phyloP scores from a whole-genome alignment of 768 basidiomycete genomes.

The Amylocystis lapponica region DNA sequence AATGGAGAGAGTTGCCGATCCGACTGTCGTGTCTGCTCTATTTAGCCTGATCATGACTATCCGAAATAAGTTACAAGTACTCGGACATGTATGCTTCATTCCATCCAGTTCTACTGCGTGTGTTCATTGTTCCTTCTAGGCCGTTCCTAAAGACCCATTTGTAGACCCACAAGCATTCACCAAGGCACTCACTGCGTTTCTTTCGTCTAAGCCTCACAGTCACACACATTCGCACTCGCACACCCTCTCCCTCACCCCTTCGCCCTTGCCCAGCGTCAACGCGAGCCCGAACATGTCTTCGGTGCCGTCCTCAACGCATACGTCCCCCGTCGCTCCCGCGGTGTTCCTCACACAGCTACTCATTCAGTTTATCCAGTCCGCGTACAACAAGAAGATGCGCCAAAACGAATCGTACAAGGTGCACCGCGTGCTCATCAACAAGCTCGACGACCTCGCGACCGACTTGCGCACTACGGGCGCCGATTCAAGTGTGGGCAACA shows the following conservation, averaged over 20 bases:
- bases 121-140: conserved; percentile 14
- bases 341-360: conserved; percentile 39
- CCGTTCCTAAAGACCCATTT: conserved; percentile 74
- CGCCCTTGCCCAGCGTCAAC: not conserved
- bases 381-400: conserved; percentile 43
- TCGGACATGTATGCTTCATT: conserved; percentile 32
- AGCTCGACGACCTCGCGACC: conserved; percentile 48
- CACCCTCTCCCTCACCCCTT: conserved; percentile 11
- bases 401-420: conserved; percentile 53
- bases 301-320: not conserved
- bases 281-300: not conserved
- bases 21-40: conserved; percentile 62
- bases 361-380: conserved; percentile 39
- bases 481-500: conserved; percentile 9
- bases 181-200: conserved; percentile 36
- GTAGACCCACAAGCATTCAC: conserved; percentile 58
- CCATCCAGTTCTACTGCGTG: not conserved
- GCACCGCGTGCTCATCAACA: conserved; percentile 55
- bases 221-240: conserved; percentile 13
- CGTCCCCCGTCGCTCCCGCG: conserved; percentile 1
- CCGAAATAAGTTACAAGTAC: conserved; percentile 63
- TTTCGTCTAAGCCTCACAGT: conserved; percentile 16
- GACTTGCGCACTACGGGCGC: conserved; percentile 25
- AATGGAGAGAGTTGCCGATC: conserved; percentile 70
- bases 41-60: conserved; percentile 62